Evolutionary conservation across 495 filamentous ascomycete genomes (phyloP).

Genomic region (Penicillium salamii): DNA sequence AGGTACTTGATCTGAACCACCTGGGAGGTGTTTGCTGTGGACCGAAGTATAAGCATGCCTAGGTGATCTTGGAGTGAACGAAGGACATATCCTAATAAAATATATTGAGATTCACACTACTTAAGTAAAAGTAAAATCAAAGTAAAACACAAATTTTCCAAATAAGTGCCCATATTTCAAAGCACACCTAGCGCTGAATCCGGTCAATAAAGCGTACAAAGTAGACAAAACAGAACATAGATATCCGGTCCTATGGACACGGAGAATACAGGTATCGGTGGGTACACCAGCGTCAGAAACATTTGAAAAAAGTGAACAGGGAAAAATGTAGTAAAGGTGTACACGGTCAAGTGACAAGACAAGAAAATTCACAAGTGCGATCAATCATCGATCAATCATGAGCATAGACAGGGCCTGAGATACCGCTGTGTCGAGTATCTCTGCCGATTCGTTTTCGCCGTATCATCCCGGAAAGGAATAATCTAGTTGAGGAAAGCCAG

Average conservation of each 20-base stretch:
- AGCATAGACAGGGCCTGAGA: neutral
- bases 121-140: too few species aligned
- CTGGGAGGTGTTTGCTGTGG: too few species aligned
- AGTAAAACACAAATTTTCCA: too few species aligned
- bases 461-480: neutral
- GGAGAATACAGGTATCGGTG: constrained; percentile 15
- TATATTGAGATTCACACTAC: too few species aligned
- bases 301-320: constrained; percentile 19
- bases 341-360: constrained; percentile 4
- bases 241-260: constrained; percentile 12
- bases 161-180: neutral
- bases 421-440: neutral
- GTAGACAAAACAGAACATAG: constrained; percentile 6
- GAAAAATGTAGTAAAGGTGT: constrained; percentile 13
- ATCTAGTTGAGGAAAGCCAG: constrained; percentile 22
- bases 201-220: constrained; percentile 12
- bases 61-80: too few species aligned
- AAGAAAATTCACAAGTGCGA: constrained; percentile 6
- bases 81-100: too few species aligned
- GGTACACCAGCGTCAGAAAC: constrained; percentile 1
- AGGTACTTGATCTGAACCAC: too few species aligned
- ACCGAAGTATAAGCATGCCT: too few species aligned
- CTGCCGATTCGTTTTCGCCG: neutral
- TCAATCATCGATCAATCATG: constrained; percentile 1
- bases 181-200: constrained; percentile 5